Conservation (phyloP, 176 grass and related monocot species). For the Elymus sibiricus region DNA sequence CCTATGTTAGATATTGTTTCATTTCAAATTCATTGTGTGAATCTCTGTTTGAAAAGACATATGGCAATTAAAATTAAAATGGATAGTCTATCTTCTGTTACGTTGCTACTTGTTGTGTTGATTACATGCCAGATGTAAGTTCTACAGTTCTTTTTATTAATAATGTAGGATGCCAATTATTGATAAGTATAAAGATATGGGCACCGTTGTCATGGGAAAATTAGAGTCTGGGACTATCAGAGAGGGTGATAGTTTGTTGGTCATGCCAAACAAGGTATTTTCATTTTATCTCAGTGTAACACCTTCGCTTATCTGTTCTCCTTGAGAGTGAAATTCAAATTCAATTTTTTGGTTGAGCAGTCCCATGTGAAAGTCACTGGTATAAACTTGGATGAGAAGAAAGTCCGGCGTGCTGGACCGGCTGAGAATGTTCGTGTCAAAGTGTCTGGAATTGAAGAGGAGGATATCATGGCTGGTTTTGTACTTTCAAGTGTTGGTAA, state of each 20-base stretch:
- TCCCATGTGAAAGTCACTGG: conserved; percentile 78
- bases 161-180: conserved; percentile 86
- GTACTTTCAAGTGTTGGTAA: conserved; percentile 89
- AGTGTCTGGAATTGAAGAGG: conserved; percentile 89
- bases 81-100: not conserved
- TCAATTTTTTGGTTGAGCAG: conserved; percentile 39
- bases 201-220: conserved; percentile 94
- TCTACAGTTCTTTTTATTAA: conserved; percentile 6
- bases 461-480: conserved; percentile 89
- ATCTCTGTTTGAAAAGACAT: not conserved
- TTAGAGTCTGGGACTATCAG: conserved; percentile 78
- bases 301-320: not conserved
- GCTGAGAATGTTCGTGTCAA: conserved; percentile 88
- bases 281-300: not conserved
- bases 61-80: not conserved
- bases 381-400: conserved; percentile 75
- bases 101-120: not conserved
- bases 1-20: not conserved
- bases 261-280: conserved; percentile 94
- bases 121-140: conserved; percentile 7
- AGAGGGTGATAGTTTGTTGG: conserved; percentile 80
- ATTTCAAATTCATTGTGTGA: not conserved
- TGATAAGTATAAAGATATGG: conserved; percentile 99
- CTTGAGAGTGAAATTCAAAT: conserved; percentile 6
- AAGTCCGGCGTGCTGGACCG: conserved; percentile 64